A percentile compares a stretch with the other conserved stretches of the same genome.
Conservation (phyloP, 2,329 filamentous ascomycete genomes). For the Fusarium haematococcum region DNA sequence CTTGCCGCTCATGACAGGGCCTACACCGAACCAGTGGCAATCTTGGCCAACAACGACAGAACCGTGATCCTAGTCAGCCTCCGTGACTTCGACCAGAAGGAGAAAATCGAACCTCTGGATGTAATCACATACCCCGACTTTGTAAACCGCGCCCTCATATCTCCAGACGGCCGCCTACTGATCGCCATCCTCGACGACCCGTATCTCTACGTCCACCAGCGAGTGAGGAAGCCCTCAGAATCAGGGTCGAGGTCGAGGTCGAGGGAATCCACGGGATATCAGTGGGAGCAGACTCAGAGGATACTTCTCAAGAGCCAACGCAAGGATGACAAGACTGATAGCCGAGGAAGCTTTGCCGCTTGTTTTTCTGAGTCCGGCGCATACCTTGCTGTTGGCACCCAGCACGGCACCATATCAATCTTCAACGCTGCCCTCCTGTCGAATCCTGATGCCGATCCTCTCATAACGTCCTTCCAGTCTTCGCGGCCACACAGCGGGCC, state of each 20-base stretch:
- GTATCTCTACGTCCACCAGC: constrained; percentile 84
- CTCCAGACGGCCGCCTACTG: constrained; percentile 84
- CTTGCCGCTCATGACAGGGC: constrained; percentile 48
- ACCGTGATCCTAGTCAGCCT: constrained; percentile 88
- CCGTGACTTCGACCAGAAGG: constrained; percentile 63
- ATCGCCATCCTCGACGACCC: constrained; percentile 90
- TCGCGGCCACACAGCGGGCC: constrained; percentile 76
- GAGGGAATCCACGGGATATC: constrained; percentile 49
- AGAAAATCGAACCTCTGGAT: constrained; percentile 69
- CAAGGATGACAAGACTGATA: constrained; percentile 64
- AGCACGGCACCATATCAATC: constrained; percentile 83
- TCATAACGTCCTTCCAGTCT: constrained; percentile 82
- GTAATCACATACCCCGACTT: constrained; percentile 81
- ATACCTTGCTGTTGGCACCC: constrained; percentile 81
- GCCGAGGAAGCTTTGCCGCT: constrained; percentile 79
- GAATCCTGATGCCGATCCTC: constrained; percentile 63
- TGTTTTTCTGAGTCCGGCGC: constrained; percentile 80
- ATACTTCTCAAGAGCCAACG: constrained; percentile 70
- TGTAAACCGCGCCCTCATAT: constrained; percentile 95
- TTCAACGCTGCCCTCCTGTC: constrained; percentile 69
- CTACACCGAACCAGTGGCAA: constrained; percentile 69
- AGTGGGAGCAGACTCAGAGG: constrained; percentile 64
- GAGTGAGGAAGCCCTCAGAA: constrained; percentile 55
- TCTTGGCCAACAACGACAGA: constrained; percentile 91
- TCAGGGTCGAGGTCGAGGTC: constrained; percentile 36